Evolutionary conservation across 768 basidiomycete species (phyloP).

Genomic region (Russula dissimulans): DNA sequence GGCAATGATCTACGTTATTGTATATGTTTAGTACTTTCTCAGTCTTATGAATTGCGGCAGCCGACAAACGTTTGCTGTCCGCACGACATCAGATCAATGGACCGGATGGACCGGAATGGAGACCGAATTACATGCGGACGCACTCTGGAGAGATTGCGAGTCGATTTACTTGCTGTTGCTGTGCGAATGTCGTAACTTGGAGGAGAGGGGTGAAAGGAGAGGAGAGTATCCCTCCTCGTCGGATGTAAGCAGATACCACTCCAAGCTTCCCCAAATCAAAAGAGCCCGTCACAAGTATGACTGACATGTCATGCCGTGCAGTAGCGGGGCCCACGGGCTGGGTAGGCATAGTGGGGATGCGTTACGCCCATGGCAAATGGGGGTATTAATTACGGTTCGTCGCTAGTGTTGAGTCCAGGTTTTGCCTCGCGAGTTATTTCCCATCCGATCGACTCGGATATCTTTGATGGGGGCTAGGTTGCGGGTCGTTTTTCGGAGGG

Average conservation of each 20-base stretch:
- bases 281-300: conserved; percentile 92
- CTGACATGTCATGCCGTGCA: conserved; percentile 55
- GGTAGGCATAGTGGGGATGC: conserved; percentile 22
- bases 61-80: conserved; percentile 78
- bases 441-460: conserved; percentile 1
- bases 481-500: neutral
- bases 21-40: conserved; percentile 76
- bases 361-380: neutral
- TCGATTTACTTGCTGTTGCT: conserved; percentile 96
- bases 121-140: conserved; percentile 23
- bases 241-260: conserved; percentile 93
- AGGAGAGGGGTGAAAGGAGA: conserved; percentile 8
- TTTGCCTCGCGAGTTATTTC: conserved; percentile 1
- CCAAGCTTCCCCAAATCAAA: conserved; percentile 99
- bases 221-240: conserved; percentile 45
- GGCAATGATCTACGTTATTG: conserved; percentile 53
- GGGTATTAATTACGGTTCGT: neutral
- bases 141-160: conserved; percentile 96
- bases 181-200: neutral
- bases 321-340: conserved; percentile 21
- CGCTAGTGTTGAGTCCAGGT: neutral
- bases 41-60: conserved; percentile 81
- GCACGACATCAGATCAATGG: neutral
- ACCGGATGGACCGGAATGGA: neutral
- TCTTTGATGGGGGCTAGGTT: neutral